Evolutionary conservation across 2,329 filamentous ascomycete species (phyloP), one percentile per base, ranked within the genome.

Genomic region (Aspergillus niger): DNA sequence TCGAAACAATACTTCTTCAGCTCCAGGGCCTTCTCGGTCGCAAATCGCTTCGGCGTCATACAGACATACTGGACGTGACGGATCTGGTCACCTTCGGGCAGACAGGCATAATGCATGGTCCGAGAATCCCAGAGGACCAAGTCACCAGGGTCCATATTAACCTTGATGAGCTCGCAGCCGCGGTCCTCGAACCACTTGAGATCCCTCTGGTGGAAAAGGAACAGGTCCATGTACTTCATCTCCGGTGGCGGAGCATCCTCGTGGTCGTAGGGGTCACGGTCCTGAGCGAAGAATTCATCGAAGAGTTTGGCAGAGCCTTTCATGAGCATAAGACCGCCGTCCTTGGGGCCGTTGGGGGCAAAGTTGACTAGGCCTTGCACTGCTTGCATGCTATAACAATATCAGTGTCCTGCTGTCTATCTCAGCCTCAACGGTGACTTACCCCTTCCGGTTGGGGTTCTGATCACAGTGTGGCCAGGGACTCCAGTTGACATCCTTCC

Each of bases 351-450:
- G 26, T 68, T 65, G 0, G 67, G 71, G 2, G 68, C 66, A 0
- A 79, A 65, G 65, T 84, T 84, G 1, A 84, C 79, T 0, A 84
- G 72, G 3, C 82, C 82, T 60, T 84, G 82, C 1, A 63, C 32
- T 32, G 26, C 32, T 36, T 36, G 32, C 32, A 36, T 36, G 11
- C 32, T 36, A 2, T 15, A 36, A 15, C 11, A 6, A 36, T 4
- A 15, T 36, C 13, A 36, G 32, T 6, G 5, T 6, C 4, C 32
- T 15, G 4, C 32, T 6, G 32, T 6, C 5, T 13, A 36, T 5
- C 2, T 5, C 4, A 36, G 13, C 1, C 32, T 13, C 32, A 13
- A 0, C 11, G 32, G 11, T 36, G 4, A 36, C 32, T 36, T 15
- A 36, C 4, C 13, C 11, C n/a, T 26, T 53, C 7, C 52, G 50